phyloP scores from a whole-genome alignment of 352 stramenopile genomes.

The Globisporangium iwayamae region DNA sequence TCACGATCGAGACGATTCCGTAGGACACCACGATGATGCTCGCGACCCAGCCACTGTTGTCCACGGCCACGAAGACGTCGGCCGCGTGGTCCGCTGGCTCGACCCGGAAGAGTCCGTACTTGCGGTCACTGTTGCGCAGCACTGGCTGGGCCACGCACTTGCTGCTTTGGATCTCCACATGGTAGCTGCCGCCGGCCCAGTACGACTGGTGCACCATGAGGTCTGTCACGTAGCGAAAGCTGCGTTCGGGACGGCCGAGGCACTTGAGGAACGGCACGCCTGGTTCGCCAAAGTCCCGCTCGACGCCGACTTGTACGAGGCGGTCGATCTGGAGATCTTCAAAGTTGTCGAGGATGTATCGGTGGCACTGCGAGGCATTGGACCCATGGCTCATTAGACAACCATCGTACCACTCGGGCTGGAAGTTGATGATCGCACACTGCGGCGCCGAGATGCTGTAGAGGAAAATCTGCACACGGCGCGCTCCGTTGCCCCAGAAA shows the following conservation, averaged over 20 bases:
- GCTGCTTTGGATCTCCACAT: constrained; percentile 24
- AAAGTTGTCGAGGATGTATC: constrained; percentile 25
- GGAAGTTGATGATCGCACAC: constrained; percentile 22
- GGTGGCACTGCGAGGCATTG: constrained; percentile 14
- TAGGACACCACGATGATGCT: constrained; percentile 15
- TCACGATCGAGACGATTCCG: constrained; percentile 20
- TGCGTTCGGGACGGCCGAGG: not conserved
- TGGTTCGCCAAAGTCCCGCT: constrained; percentile 10
- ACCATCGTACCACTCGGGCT: constrained; percentile 6
- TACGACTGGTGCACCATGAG: constrained; percentile 17
- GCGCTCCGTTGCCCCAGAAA: constrained; percentile 28
- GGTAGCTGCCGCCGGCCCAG: constrained; percentile 23
- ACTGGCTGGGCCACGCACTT: constrained; percentile 15
- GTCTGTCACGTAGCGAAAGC: constrained; percentile 22
- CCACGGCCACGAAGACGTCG: constrained; percentile 13
- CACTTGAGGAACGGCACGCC: constrained; percentile 18
- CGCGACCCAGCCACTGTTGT: constrained; percentile 14
- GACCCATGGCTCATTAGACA: constrained; percentile 6
- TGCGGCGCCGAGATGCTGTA: constrained; percentile 1
- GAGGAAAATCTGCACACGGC: constrained; percentile 18
- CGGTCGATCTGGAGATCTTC: constrained; percentile 9
- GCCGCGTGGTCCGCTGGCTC: constrained; percentile 6
- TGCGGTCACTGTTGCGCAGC: not conserved
- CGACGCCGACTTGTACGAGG: constrained; percentile 7
- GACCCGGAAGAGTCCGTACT: constrained; percentile 16